Evolutionary conservation across 306 rosid genomes (phyloP).

Genomic region (Quercus variabilis): DNA sequence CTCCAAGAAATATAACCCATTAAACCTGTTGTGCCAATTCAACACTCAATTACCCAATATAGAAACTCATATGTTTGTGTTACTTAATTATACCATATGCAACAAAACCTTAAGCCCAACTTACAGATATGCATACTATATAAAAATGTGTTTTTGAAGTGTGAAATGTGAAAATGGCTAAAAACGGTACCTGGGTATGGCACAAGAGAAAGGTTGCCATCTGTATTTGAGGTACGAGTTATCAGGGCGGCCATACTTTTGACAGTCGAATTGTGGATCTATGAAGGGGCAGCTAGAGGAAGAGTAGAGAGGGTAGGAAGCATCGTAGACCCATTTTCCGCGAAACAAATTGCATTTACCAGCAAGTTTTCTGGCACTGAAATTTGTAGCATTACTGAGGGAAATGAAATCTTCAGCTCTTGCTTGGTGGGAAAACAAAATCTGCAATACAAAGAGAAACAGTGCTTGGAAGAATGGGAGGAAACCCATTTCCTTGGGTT

Average conservation of each 20-base stretch:
- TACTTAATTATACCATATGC: too few species aligned
- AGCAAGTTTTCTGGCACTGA: constrained; percentile 39
- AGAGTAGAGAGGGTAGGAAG: constrained; percentile 70
- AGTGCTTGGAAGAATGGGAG: constrained; percentile 18
- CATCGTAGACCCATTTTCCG: constrained; percentile 77
- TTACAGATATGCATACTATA: too few species aligned
- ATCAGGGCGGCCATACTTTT: constrained; percentile 73
- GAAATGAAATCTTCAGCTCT: constrained; percentile 32
- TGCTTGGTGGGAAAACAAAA: constrained; percentile 42
- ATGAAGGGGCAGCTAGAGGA: constrained; percentile 73
- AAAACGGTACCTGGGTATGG: constrained; percentile 57
- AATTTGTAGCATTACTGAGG: constrained; percentile 5
- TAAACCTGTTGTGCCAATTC: constrained; percentile 49
- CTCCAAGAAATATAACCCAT: constrained; percentile 59
- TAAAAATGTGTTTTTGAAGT: neutral
- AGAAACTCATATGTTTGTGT: neutral
- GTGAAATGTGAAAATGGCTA: neutral
- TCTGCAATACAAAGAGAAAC: constrained; percentile 29
- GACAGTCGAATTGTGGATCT: constrained; percentile 91
- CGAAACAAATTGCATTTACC: constrained; percentile 62
- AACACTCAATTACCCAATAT: neutral
- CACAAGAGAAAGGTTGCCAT: constrained; percentile 77
- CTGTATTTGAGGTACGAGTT: constrained; percentile 60
- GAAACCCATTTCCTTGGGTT: constrained; percentile 72
- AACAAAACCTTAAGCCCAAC: too few species aligned